Percentiles rank a stretch among this genome's conserved stretches.
phyloP scores from a whole-genome alignment of 169 alveolate genomes.

The Cryptosporidium ubiquitum region DNA sequence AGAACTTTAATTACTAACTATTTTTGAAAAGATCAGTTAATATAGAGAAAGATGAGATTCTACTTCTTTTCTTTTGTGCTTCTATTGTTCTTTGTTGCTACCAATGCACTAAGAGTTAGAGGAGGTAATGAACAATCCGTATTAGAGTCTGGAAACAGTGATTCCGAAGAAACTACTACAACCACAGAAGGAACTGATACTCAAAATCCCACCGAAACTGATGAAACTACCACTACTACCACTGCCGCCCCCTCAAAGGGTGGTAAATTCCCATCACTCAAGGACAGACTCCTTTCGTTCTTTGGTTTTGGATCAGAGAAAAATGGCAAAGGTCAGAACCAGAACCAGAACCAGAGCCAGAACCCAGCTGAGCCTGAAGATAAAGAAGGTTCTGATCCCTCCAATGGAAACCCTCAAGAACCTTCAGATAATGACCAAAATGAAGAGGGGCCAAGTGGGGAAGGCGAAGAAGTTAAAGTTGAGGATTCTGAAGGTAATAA shows the following conservation, averaged over 20 bases:
- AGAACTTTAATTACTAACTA: neutral
- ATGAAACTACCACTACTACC: neutral
- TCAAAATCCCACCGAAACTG: neutral
- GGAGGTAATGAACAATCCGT: neutral
- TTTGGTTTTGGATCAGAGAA: neutral
- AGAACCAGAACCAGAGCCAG: neutral
- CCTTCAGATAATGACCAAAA: too few species aligned
- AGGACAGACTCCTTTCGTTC: neutral
- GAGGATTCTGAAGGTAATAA: neutral
- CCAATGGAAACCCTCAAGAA: too few species aligned
- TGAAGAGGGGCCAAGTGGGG: neutral
- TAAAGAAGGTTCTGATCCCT: too few species aligned
- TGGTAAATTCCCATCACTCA: neutral
- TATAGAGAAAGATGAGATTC: neutral
- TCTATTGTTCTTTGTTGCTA: neutral
- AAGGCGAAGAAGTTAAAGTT: neutral
- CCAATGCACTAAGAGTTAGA: conserved; percentile 59
- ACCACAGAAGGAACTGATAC: neutral
- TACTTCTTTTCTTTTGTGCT: neutral
- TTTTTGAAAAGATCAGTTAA: neutral
- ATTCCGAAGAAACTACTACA: neutral
- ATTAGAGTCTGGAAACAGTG: neutral
- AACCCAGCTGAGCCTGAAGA: neutral
- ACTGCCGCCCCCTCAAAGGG: neutral
- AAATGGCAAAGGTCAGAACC: too few species aligned